Evolutionary conservation across 441 rosid species (phyloP), one percentile per base, ranked within the genome.

Genomic region (Adansonia grandidieri): DNA sequence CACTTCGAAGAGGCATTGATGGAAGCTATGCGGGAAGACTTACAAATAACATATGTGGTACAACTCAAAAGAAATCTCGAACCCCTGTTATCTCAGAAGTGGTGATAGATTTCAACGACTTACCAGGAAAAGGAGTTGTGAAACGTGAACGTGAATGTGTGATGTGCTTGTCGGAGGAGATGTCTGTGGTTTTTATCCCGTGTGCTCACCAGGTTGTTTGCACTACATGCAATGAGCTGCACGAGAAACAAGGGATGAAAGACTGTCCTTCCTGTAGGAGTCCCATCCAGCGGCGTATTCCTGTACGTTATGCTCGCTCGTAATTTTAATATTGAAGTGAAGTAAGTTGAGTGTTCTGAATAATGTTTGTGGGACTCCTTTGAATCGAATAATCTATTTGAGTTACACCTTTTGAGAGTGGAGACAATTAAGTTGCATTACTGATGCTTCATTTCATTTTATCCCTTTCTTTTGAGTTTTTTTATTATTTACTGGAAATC

Each of bases 181-280:
- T 91, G 94, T 89, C 97, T 1, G 93, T 96, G 71, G 91, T 96
- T 3, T 96, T 96, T 76, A 89, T 93, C 71, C 99, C 99, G 0
- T 96, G 99, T 78, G 96, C 99, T 6, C 99, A 96, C 83, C 97
- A 92, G 82, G 97, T 91, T 40, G 97, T 96, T 61, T 96, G 98
- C 86, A 77, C 85, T 51, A 87, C 84, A 11, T 96, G 99, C 85
- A 93, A 96, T 3, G 97, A 93, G 88, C 95, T 96, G 64, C 98
- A 96, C 74, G 95, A 92, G 91, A 91, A 89, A 83, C 92, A 92
- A 83, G 97, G 94, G 58, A 96, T 96, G 97, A 93, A 92, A 84
- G 97, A 93, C 6, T 96, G 99, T 67, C 99, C 99, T 7, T 96
- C 99, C 50, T 96, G 99, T 82, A 85, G 98, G 84, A 86, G 89